A percentile compares a stretch with the other conserved stretches of the same genome.
Evolutionary conservation across 805 yeast species (phyloP).

Genomic region (Lachancea waltii): DNA sequence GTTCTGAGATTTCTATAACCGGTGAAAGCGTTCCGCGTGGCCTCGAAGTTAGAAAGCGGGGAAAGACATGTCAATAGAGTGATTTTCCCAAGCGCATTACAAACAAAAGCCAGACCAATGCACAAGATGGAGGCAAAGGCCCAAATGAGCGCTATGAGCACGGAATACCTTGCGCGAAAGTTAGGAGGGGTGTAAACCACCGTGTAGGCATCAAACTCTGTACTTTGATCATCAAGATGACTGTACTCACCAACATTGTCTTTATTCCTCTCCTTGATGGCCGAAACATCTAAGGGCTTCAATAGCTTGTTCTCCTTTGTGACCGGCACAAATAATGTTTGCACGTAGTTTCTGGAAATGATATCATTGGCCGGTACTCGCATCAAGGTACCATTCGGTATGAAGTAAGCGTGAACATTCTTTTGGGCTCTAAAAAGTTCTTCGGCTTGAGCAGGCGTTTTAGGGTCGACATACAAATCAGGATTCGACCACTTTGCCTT

Average conservation of each 20-base stretch:
- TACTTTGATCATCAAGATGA: conserved; percentile 37
- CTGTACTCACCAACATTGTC: conserved; percentile 40
- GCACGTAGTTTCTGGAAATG: conserved; percentile 56
- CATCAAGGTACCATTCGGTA: conserved; percentile 74
- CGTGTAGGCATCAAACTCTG: conserved; percentile 44
- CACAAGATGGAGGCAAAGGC: conserved; percentile 36
- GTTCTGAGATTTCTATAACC: neutral
- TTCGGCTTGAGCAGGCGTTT: conserved; percentile 40
- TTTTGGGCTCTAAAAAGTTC: conserved; percentile 39
- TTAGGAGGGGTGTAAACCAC: conserved; percentile 85
- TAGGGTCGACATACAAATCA: conserved; percentile 51
- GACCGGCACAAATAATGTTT: conserved; percentile 71
- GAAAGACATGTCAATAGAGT: neutral
- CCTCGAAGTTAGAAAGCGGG: neutral
- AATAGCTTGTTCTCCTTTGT: conserved; percentile 68
- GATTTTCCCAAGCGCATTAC: conserved; percentile 4
- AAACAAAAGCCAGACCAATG: conserved; percentile 20
- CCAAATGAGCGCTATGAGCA: conserved; percentile 38
- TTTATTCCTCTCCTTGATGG: conserved; percentile 29
- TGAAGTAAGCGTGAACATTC: conserved; percentile 47
- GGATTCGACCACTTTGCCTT: conserved; percentile 38
- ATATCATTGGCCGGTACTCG: conserved; percentile 86
- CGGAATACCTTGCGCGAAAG: conserved; percentile 53
- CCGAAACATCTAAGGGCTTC: conserved; percentile 29
- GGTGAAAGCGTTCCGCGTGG: neutral